Conservation (phyloP, 2,329 filamentous ascomycete species). For the Colletotrichum cordylinicola region DNA sequence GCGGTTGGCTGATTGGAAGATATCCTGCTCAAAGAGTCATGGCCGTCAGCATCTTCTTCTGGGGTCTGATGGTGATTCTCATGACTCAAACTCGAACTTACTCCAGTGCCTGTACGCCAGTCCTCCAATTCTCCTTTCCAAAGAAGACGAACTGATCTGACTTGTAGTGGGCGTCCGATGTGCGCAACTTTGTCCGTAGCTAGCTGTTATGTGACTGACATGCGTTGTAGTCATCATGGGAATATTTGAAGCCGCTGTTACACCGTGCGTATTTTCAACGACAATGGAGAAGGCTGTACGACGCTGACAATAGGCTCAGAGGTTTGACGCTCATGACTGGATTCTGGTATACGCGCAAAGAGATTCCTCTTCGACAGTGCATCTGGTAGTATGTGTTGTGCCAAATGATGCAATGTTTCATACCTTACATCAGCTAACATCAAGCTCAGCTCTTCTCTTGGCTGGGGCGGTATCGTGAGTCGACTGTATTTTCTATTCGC, state of each 20-base stretch:
- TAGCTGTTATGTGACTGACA: accelerated
- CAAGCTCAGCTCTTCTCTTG: constrained; percentile 24
- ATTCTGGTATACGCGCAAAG: constrained; percentile 39
- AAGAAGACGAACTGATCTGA: background rate
- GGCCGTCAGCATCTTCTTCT: constrained; percentile 6
- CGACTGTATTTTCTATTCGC: background rate
- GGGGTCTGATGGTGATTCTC: constrained; percentile 38
- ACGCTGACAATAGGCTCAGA: accelerated
- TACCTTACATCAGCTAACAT: background rate
- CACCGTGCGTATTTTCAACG: background rate
- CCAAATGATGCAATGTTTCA: background rate
- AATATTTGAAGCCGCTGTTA: background rate
- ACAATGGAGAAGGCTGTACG: accelerated
- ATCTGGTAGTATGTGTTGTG: constrained; percentile 31
- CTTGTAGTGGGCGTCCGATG: background rate
- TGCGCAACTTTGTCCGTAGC: background rate
- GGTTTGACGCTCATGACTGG: constrained; percentile 24
- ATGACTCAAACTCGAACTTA: constrained; percentile 35
- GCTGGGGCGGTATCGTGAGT: constrained; percentile 33
- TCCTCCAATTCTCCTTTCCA: accelerated
- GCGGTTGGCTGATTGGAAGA: constrained; percentile 42
- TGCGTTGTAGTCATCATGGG: background rate
- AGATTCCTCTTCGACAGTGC: constrained; percentile 40
- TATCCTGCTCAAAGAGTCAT: constrained; percentile 40
- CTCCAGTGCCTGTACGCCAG: constrained; percentile 28